These are phyloP conservation scores for Athelia psychrophila DNA, from an alignment of 1,284 basidiomycete species.

Conservation along the genomic window DNA sequence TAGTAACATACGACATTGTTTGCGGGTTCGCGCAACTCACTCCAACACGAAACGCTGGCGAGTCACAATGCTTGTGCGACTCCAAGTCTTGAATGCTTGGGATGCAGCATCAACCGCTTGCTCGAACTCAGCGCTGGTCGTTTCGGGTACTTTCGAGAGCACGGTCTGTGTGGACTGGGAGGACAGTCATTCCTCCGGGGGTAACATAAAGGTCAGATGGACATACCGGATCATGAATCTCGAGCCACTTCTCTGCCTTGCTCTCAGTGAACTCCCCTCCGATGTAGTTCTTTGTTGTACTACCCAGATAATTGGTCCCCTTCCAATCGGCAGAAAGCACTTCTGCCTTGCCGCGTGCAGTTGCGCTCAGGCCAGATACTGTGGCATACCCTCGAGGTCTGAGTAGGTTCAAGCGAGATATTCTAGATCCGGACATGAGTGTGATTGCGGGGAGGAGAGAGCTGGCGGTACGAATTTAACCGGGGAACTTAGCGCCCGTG, in stretches of 20 bases:
- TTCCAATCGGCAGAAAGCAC: conserved; percentile 75
- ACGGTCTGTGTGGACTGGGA: conserved; percentile 83
- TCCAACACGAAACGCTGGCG: conserved; percentile 90
- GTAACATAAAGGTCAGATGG: background rate
- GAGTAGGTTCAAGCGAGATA: conserved; percentile 30
- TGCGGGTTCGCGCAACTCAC: conserved; percentile 42
- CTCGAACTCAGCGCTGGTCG: conserved; percentile 80
- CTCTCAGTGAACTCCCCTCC: conserved; percentile 87
- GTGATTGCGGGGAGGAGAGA: conserved; percentile 8
- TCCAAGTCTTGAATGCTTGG: conserved; percentile 91
- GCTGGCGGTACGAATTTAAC: too few relatives aligned
- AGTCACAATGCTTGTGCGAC: conserved; percentile 78
- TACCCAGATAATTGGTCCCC: conserved; percentile 81
- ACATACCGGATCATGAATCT: conserved; percentile 84
- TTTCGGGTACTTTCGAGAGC: conserved; percentile 88
- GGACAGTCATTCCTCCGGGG: conserved; percentile 2
- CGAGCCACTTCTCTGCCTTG: conserved; percentile 75
- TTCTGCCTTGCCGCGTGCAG: conserved; percentile 59
- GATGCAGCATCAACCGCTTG: conserved; percentile 85
- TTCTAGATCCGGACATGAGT: conserved; percentile 33
- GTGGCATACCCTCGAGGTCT: conserved; percentile 40
- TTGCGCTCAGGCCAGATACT: conserved; percentile 45
- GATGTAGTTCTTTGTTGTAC: conserved; percentile 87
- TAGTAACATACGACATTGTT: background rate
- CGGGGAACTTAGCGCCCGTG: background rate